Conservation (phyloP, 2,329 filamentous ascomycete genomes). For the Lecanicillium sp. region DNA sequence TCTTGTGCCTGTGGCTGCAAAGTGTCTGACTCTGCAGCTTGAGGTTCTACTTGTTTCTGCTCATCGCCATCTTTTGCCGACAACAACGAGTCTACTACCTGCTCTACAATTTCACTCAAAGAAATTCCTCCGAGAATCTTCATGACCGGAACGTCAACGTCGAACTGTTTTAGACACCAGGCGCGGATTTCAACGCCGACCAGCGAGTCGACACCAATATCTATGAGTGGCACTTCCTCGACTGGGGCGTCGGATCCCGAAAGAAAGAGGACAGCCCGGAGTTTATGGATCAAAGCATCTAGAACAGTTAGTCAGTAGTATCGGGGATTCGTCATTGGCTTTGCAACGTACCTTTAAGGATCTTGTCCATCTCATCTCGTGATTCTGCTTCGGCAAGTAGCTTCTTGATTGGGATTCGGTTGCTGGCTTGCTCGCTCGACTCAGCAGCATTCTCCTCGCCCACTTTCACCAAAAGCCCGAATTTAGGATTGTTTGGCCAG, state of each 20-base stretch:
- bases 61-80: too few species aligned
- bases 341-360: constrained; percentile 1
- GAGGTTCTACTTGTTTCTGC: too few species aligned
- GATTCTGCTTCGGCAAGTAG: background rate
- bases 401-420: constrained; percentile 1
- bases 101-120: too few species aligned
- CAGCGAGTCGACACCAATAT: constrained; percentile 21
- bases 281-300: background rate
- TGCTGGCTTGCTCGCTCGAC: too few species aligned
- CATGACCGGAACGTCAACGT: constrained; percentile 35
- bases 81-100: too few species aligned
- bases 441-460: too few species aligned
- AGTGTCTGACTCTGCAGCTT: too few species aligned
- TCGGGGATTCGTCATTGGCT: background rate
- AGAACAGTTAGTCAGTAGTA: background rate
- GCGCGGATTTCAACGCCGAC: constrained; percentile 28
- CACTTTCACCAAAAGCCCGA: background rate
- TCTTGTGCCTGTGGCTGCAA: too few species aligned
- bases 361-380: background rate
- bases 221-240: constrained; percentile 1
- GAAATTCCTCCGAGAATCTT: too few species aligned
- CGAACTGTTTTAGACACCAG: constrained; percentile 38
- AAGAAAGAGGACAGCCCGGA: background rate
- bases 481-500: background rate
- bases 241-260: background rate